Conservation (phyloP, 2,329 filamentous ascomycete genomes). For the Aspergillus latus region DNA sequence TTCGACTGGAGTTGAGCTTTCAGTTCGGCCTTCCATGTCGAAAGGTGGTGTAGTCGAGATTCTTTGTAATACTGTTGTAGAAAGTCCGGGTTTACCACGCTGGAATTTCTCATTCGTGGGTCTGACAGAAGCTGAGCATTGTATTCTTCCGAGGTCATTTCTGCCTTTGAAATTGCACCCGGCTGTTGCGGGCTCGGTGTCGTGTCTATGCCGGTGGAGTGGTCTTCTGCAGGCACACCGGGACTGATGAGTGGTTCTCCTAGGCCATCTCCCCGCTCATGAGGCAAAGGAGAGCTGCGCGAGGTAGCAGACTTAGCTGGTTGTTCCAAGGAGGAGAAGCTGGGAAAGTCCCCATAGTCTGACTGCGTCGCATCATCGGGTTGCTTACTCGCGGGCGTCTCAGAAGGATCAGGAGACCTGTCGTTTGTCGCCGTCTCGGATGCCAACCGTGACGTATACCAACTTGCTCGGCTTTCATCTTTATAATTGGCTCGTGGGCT, state of each 20-base stretch:
- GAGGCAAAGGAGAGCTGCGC: background rate
- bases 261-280: background rate
- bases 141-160: conserved; percentile 84
- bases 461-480: conserved; percentile 78
- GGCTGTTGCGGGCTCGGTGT: conserved; percentile 24
- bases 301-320: background rate
- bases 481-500: conserved; percentile 65
- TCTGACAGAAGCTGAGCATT: conserved; percentile 83
- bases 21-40: conserved; percentile 92
- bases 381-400: conserved; percentile 25
- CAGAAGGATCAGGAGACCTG: background rate
- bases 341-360: conserved; percentile 43
- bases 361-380: conserved; percentile 40
- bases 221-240: background rate
- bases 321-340: conserved; percentile 28
- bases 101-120: conserved; percentile 81
- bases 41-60: conserved; percentile 90
- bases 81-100: conserved; percentile 89
- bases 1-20: conserved; percentile 84
- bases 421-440: conserved; percentile 19
- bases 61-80: conserved; percentile 93
- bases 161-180: conserved; percentile 34
- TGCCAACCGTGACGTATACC: conserved; percentile 74
- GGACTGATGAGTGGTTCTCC: background rate
- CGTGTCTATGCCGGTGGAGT: conserved; percentile 2